Evolutionary conservation across 169 alveolate genomes (phyloP).

Genomic region (Cryptosporidium bovis): DNA sequence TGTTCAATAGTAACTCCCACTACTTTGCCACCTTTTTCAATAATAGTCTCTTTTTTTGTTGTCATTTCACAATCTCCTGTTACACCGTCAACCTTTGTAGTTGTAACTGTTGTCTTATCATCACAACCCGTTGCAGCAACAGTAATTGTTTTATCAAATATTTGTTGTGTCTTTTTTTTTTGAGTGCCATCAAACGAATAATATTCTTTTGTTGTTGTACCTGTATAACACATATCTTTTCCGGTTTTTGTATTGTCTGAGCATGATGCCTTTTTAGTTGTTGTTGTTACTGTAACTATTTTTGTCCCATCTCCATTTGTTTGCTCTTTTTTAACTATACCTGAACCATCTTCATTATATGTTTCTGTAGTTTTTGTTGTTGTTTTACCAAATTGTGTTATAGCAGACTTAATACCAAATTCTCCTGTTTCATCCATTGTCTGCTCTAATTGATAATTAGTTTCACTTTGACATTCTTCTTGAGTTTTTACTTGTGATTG

Average conservation of each 20-base stretch:
- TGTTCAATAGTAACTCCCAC: constrained; percentile 17
- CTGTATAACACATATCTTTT: constrained; percentile 5
- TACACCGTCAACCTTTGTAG: constrained; percentile 9
- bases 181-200: constrained; percentile 46
- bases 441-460: background rate
- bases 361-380: constrained; percentile 21
- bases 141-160: constrained; percentile 21
- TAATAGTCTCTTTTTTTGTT: constrained; percentile 23
- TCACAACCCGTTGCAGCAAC: background rate
- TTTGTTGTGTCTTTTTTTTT: constrained; percentile 8
- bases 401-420: constrained; percentile 17
- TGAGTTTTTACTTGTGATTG: background rate
- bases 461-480: background rate
- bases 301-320: constrained; percentile 36
- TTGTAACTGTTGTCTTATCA: constrained; percentile 1
- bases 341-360: constrained; percentile 33
- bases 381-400: constrained; percentile 30
- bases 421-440: constrained; percentile 1
- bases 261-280: background rate
- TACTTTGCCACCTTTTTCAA: constrained; percentile 19
- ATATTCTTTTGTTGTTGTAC: constrained; percentile 15
- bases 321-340: constrained; percentile 26
- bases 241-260: background rate
- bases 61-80: background rate
- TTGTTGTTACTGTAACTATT: constrained; percentile 27